phyloP scores from a whole-genome alignment of 2,329 filamentous ascomycete species.

The Talaromyces sp. region DNA sequence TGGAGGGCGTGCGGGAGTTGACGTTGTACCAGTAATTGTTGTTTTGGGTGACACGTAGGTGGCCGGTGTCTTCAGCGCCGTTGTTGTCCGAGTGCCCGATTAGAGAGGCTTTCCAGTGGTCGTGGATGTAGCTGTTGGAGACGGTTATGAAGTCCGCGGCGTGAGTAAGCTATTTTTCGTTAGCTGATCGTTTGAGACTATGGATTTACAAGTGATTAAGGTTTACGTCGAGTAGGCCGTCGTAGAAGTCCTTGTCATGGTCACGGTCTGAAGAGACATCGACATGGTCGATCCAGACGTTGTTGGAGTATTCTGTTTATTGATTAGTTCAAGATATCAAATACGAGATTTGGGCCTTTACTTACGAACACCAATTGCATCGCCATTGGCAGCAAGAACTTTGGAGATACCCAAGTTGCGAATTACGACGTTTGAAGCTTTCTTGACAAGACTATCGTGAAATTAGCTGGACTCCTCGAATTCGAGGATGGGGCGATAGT shows the following conservation, averaged over 20 bases:
- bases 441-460: neutral
- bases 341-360: neutral
- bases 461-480: neutral
- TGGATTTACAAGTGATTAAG: no score
- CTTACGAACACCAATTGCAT: neutral
- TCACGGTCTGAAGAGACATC: neutral
- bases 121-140: slow-evolving; percentile 52
- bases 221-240: neutral
- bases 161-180: slow-evolving; percentile 48
- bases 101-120: slow-evolving; percentile 62
- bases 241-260: neutral
- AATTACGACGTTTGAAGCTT: neutral
- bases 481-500: neutral
- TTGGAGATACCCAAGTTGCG: neutral
- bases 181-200: neutral
- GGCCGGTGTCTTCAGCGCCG: neutral
- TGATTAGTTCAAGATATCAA: neutral
- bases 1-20: neutral
- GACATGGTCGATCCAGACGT: neutral
- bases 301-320: neutral
- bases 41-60: neutral
- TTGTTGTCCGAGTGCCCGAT: slow-evolving; percentile 27
- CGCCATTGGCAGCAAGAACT: neutral
- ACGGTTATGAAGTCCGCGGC: slow-evolving; percentile 58
- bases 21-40: neutral